Evolutionary conservation across 805 yeast genomes (phyloP).

Genomic region (Schwanniomyces yamadae): DNA sequence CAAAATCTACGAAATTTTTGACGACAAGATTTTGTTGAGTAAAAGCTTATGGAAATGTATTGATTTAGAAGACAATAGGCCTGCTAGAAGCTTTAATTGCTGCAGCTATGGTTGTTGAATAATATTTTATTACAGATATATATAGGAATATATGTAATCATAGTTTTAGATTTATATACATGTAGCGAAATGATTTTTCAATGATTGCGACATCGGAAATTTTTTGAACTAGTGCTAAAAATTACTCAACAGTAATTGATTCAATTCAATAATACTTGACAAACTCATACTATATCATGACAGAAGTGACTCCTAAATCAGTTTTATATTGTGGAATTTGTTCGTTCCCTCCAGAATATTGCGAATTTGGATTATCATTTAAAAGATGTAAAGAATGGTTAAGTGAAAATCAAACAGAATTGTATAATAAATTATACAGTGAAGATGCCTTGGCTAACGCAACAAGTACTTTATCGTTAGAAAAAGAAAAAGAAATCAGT

Average conservation of each 20-base stretch:
- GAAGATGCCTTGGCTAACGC: slow-evolving; percentile 57
- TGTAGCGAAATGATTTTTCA: too few relatives aligned
- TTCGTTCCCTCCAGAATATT: slow-evolving; percentile 83
- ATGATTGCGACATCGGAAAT: slow-evolving; percentile 5
- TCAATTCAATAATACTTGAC: neutral
- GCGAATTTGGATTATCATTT: slow-evolving; percentile 84
- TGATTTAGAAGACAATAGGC: slow-evolving; percentile 59
- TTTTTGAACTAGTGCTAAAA: slow-evolving; percentile 5
- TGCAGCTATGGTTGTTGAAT: slow-evolving; percentile 15
- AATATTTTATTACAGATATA: neutral
- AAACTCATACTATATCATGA: slow-evolving; percentile 14
- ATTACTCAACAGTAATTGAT: neutral
- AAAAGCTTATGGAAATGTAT: slow-evolving; percentile 61
- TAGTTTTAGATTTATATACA: neutral
- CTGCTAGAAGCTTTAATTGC: slow-evolving; percentile 44
- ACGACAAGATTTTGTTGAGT: slow-evolving; percentile 48
- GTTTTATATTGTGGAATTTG: slow-evolving; percentile 77
- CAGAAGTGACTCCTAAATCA: slow-evolving; percentile 28
- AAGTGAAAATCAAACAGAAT: slow-evolving; percentile 52
- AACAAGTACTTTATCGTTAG: slow-evolving; percentile 61
- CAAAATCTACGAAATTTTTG: slow-evolving; percentile 56
- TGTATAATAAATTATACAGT: slow-evolving; percentile 60
- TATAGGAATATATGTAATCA: neutral
- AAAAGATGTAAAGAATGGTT: slow-evolving; percentile 87
- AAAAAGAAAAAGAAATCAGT: slow-evolving; percentile 78